Conservation (phyloP, 2,329 filamentous ascomycete species). For the Fusarium lyarnte region DNA sequence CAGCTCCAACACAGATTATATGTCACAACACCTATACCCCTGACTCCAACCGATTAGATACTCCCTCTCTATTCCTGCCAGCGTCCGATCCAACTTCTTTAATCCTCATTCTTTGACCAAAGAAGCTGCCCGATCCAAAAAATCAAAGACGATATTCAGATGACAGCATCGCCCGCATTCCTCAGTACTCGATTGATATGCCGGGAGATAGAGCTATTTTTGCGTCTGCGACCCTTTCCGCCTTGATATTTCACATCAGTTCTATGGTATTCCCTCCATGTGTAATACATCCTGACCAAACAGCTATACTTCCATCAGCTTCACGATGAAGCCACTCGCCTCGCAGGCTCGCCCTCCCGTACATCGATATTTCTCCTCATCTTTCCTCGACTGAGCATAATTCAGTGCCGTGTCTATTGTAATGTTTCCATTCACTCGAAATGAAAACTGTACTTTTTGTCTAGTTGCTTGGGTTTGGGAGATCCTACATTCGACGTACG, state of each 20-base stretch:
- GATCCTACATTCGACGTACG: not conserved
- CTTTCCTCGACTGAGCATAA: not conserved
- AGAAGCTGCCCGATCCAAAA: not conserved
- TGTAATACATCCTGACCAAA: not conserved
- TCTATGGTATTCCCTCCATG: rapidly evolving
- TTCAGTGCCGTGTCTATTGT: not conserved
- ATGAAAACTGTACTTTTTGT: not conserved
- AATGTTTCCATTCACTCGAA: rapidly evolving
- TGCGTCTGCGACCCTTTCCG: rapidly evolving
- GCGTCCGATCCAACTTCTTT: rapidly evolving
- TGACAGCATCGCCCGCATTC: not conserved
- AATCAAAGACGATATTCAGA: conserved; percentile 7
- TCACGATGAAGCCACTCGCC: not conserved
- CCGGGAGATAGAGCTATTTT: not conserved
- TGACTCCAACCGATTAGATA: not conserved
- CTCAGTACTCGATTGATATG: not conserved
- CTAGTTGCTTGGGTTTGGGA: no score
- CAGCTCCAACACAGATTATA: no score
- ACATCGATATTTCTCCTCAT: not conserved
- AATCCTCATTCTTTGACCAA: not conserved
- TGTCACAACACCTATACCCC: not conserved
- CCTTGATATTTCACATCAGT: rapidly evolving
- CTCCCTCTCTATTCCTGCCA: no score
- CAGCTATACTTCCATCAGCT: not conserved
- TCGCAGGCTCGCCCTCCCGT: not conserved